Base-by-base conservation (phyloP, 129 eudicot genomes). In the Flaveria linearis region DNA sequence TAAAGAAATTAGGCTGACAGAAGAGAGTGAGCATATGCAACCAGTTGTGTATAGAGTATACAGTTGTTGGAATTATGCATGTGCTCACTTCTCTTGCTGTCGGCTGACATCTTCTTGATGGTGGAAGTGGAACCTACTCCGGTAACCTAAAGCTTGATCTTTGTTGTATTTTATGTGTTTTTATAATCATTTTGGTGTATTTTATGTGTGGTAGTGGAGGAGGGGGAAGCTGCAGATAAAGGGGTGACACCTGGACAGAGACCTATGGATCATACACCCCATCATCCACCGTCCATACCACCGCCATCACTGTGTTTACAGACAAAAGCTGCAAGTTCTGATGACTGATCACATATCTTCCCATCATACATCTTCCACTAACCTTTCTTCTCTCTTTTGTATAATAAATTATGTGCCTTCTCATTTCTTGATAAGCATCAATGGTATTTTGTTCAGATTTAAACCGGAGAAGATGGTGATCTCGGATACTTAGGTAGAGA, bases 51-150 rank as follows among this genome's bases (percentile, higher is more conserved):
- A 85, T 72, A 67, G 13, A 62, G 71, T 82, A 82, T 75, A 47
- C 82, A 49, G 4, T 80, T 84, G 82, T 58, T 73, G 69, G 39
- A 53, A 16, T 28, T 72, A 49, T 78, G 84, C 84, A 63, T 85
- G 84, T 85, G 89, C 89, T 85, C 89, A 79, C 89, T 82, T 71
- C 89, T 82, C 86, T 85, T 86, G 71, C 84, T 82, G 89, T 86
- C 89, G 80, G 84, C 84, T 79, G 20, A 53, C 61, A 10, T 45
- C 63, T 17, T 2, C 71, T 61, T 11, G 17, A 18, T 16, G 13
- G 25, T 51, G 51, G 18, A 13, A 12, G n/a, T 68, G 49, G 5
- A 22, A 75, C 79, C 50, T 25, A 6, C 25, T 33, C 10, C 71
- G 46, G 30, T 53, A 76, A 47, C 63, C 63, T 28, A 36, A 10